A percentile compares a stretch with the other conserved stretches of the same genome.
phyloP scores from a whole-genome alignment of 2,329 filamentous ascomycete genomes.

The Arthrobotrys megalospora region DNA sequence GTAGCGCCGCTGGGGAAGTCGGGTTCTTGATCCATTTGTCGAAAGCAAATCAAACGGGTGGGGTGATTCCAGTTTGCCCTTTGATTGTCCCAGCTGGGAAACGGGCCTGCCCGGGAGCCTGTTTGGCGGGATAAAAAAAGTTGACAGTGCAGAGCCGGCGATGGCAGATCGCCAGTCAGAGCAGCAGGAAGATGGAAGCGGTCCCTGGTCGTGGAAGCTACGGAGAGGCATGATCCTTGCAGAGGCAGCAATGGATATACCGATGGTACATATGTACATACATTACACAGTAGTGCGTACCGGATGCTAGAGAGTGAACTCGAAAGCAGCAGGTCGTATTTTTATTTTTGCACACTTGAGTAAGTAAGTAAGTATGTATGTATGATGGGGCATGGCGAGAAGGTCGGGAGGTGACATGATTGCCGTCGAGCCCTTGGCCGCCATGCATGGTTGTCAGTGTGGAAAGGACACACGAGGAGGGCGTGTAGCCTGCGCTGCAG shows the following conservation, averaged over 20 bases:
- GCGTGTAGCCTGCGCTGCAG: neutral
- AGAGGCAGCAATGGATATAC: neutral
- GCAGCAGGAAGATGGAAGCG: neutral
- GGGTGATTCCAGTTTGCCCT: constrained; percentile 24
- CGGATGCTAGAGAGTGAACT: too few species aligned
- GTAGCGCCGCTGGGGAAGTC: constrained; percentile 61
- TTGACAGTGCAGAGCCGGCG: constrained; percentile 40
- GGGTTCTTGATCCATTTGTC: constrained; percentile 60
- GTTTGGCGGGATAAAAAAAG: constrained; percentile 45
- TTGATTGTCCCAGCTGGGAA: constrained; percentile 16
- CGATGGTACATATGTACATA: neutral
- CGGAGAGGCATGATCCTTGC: constrained; percentile 13
- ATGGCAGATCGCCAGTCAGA: constrained; percentile 18
- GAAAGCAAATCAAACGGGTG: constrained; percentile 49
- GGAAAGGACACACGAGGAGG: neutral
- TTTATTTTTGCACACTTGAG: too few species aligned
- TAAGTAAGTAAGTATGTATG: too few species aligned
- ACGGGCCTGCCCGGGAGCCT: constrained; percentile 53
- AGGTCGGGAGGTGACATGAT: constrained; percentile 19
- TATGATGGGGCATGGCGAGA: neutral
- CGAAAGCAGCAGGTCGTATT: too few species aligned
- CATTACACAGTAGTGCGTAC: neutral
- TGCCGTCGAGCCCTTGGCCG: constrained; percentile 17
- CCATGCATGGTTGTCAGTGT: constrained; percentile 20
- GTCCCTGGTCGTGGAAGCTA: constrained; percentile 5